A percentile compares a stretch with the other conserved stretches of the same genome.
Conservation (phyloP, 495 filamentous ascomycete genomes). For the Sabuloglossum arenarium region DNA sequence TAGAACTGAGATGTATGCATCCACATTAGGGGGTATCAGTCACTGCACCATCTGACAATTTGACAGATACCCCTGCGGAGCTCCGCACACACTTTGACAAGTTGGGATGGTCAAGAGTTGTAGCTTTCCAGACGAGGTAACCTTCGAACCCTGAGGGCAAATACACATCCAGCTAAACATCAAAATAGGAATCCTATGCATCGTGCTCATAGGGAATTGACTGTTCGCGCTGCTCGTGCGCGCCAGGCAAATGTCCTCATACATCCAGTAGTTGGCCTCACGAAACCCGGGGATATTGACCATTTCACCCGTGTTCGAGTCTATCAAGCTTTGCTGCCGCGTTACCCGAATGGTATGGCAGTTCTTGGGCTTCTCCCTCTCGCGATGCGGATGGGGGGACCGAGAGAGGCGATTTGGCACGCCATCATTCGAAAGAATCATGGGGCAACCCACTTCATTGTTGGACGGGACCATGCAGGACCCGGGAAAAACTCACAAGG, state of each 20-base stretch:
- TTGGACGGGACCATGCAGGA: constrained; percentile 92
- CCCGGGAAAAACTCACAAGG: constrained; percentile 94
- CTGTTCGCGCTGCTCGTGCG: constrained; percentile 83
- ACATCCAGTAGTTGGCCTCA: constrained; percentile 93
- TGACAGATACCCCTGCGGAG: constrained; percentile 74
- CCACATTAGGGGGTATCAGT: not conserved
- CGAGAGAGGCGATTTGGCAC: constrained; percentile 97
- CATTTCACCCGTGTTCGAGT: constrained; percentile 98
- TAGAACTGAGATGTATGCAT: constrained; percentile 70
- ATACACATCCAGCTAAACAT: not conserved
- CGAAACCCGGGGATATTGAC: constrained; percentile 97
- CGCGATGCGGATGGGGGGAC: constrained; percentile 98
- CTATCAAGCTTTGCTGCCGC: constrained; percentile 88
- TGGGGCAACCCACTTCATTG: constrained; percentile 97
- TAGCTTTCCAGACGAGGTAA: constrained; percentile 80
- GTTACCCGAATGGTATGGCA: constrained; percentile 98
- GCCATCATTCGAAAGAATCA: constrained; percentile 99
- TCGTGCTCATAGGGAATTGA: constrained; percentile 90
- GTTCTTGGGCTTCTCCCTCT: constrained; percentile 87
- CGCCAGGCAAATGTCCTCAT: constrained; percentile 97
- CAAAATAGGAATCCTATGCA: constrained; percentile 78
- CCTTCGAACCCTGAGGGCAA: not conserved
- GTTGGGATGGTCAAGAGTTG: constrained; percentile 89
- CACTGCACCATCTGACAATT: constrained; percentile 7
- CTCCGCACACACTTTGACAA: constrained; percentile 95